These are phyloP conservation scores for Thalia dealbata DNA, from an alignment of 176 grass and related monocot genomes.

Conservation along the genomic window DNA sequence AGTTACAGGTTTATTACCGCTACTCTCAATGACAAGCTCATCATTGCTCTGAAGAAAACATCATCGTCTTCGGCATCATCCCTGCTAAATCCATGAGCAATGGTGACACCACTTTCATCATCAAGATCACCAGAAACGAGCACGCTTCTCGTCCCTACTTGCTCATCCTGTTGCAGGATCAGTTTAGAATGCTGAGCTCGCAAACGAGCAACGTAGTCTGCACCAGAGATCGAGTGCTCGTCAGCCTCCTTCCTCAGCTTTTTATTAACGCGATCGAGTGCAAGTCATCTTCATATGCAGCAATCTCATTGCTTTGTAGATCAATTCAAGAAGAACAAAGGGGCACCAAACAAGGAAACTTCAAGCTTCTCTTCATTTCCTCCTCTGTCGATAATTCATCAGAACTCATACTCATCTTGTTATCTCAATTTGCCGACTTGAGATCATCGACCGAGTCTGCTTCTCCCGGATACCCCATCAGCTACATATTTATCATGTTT, in stretches of 20 bases:
- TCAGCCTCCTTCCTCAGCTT: constrained; percentile 56
- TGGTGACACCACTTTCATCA: constrained; percentile 25
- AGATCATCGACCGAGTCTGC: constrained; percentile 19
- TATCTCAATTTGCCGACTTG: constrained; percentile 18
- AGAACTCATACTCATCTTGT: constrained; percentile 17
- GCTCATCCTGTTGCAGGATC: constrained; percentile 52
- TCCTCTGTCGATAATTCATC: constrained; percentile 3
- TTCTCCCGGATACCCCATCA: constrained; percentile 3
- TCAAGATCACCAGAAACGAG: not conserved
- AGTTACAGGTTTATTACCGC: constrained; percentile 23
- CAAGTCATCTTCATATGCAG: constrained; percentile 44
- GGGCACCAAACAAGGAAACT: constrained; percentile 39
- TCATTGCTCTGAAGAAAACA: constrained; percentile 25
- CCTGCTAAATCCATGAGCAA: constrained; percentile 16
- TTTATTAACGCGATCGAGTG: constrained; percentile 25
- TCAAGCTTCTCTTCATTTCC: constrained; percentile 35
- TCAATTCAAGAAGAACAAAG: constrained; percentile 50
- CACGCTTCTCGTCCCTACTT: constrained; percentile 24
- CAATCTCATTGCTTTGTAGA: constrained; percentile 26
- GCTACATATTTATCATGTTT: constrained; percentile 12
- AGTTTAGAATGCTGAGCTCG: constrained; percentile 52
- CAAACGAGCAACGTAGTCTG: constrained; percentile 52
- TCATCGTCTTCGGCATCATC: constrained; percentile 7
- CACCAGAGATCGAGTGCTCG: constrained; percentile 46
- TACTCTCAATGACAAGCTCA: constrained; percentile 32